Conservation (phyloP, 2,329 filamentous ascomycete genomes). For the Clonostachys solani region DNA sequence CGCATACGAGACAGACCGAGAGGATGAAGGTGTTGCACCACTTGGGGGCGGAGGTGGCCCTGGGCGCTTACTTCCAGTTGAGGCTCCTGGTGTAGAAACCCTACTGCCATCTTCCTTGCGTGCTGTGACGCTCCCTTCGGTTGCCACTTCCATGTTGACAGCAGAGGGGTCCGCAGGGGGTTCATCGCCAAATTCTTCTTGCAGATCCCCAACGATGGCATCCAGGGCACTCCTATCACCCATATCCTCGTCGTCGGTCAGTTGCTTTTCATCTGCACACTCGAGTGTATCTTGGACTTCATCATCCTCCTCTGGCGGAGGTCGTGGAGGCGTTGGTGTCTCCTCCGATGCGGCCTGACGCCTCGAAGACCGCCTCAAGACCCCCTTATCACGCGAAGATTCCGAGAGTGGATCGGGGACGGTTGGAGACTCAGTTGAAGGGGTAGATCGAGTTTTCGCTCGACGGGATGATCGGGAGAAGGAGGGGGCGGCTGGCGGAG, state of each 20-base stretch:
- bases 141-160: conserved; percentile 85
- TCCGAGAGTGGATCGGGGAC: conserved; percentile 40
- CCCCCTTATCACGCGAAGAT: conserved; percentile 52
- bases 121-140: conserved; percentile 83
- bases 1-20: conserved; percentile 75
- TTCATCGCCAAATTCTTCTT: conserved; percentile 72
- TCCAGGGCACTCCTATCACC: conserved; percentile 69
- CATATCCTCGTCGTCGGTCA: conserved; percentile 67
- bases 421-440: conserved; percentile 29
- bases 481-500: conserved; percentile 29
- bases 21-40: conserved; percentile 47
- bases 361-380: conserved; percentile 59
- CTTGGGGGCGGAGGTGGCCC: conserved; percentile 29
- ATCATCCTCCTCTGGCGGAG: conserved; percentile 54
- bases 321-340: conserved; percentile 43
- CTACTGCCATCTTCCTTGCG: conserved; percentile 88
- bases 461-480: conserved; percentile 37
- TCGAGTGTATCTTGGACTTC: conserved; percentile 70
- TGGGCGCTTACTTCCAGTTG: conserved; percentile 28
- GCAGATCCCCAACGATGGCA: conserved; percentile 84
- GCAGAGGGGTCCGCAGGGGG: conserved; percentile 67
- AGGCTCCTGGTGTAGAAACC: conserved; percentile 75
- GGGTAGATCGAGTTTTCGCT: conserved; percentile 34
- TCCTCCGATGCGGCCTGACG: conserved; percentile 51
- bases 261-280: conserved; percentile 86